Evolutionary conservation across 2,329 filamentous ascomycete genomes (phyloP), one percentile per base, ranked within the genome.

Genomic region (Colletotrichum sp.): DNA sequence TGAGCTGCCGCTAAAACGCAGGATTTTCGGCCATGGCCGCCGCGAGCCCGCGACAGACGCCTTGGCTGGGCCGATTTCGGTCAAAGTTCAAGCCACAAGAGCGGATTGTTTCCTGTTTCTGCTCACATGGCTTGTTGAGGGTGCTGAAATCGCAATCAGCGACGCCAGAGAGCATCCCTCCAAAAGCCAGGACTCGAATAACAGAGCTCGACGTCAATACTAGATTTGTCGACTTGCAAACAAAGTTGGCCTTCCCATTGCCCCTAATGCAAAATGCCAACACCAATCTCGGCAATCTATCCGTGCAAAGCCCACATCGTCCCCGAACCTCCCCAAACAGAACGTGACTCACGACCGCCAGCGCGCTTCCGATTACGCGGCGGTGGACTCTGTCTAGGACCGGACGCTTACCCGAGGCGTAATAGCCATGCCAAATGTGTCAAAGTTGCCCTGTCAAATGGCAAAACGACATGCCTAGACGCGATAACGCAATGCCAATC

Each of bases 251-350:
- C 26, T 13, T 30, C 24, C 32, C 58, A 32, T 61, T 32, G 21
- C 26, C 55, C 28, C 28, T n/a, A 30, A 61, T 73, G 36, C 38
- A 58, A 7, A 55, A 73, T 60, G 64, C 73, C 64, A 69, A 61
- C 58, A 68, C 64, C 64, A 69, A 69, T 73, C 65, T 73, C 73
- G 73, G 73, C 73, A 73, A 76, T 73, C 73, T 76, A 73, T 55
- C 73, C 70, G 73, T 64, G n/a, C 36, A 12, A 60, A 68, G 56
- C 65, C 73, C 58, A 65, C 70, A 64, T 68, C 58, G 48, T 65
- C 73, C 70, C 73, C 64, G 21, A 76, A 73, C 70, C 34, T 76
- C 73, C 60, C 64, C 48, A 73, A 65, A 61, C 58, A 64, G 55
- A 75, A 34, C 64, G 58, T 76, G 70, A 76, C 32, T 76, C 65